Evolutionary conservation across 2,329 filamentous ascomycete species (phyloP).

Genomic region (Colletotrichum truncatum): DNA sequence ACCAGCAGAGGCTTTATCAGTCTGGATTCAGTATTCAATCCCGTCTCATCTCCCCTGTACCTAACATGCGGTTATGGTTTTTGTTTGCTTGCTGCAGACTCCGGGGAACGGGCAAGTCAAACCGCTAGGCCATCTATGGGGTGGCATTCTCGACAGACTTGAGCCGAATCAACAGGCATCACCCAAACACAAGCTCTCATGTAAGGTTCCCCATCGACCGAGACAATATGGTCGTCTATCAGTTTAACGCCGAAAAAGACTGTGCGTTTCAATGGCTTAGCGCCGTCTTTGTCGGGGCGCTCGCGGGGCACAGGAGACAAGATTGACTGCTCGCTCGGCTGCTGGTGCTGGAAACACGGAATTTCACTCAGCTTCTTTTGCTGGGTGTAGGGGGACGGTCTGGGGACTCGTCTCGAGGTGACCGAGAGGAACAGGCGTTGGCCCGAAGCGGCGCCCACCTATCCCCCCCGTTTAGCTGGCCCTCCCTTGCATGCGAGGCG

Average conservation of each 20-base stretch:
- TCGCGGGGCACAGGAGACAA: not conserved
- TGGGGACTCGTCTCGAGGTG: slow-evolving; percentile 22
- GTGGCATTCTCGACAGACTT: slow-evolving; percentile 3
- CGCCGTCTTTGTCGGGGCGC: too few relatives aligned
- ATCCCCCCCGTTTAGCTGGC: not conserved
- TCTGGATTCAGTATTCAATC: not conserved
- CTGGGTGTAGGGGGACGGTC: not conserved
- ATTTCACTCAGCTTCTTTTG: not conserved
- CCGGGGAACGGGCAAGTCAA: not conserved
- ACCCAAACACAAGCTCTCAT: slow-evolving; percentile 1
- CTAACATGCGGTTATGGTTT: not conserved
- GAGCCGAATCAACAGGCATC: slow-evolving; percentile 25
- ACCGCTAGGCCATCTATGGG: not conserved
- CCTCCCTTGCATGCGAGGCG: slow-evolving; percentile 9
- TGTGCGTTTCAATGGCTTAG: not conserved
- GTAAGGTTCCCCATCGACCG: not conserved
- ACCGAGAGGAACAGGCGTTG: slow-evolving; percentile 19
- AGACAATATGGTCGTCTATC: not conserved
- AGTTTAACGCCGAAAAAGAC: not conserved
- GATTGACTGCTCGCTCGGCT: not conserved
- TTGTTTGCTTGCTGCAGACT: not conserved
- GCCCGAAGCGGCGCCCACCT: slow-evolving; percentile 12
- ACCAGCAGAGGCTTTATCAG: too few relatives aligned
- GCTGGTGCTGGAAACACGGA: slow-evolving; percentile 6
- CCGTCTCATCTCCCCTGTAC: not conserved